phyloP scores from a whole-genome alignment of 2,329 filamentous ascomycete genomes.

The Trichoderma pleuroti region DNA sequence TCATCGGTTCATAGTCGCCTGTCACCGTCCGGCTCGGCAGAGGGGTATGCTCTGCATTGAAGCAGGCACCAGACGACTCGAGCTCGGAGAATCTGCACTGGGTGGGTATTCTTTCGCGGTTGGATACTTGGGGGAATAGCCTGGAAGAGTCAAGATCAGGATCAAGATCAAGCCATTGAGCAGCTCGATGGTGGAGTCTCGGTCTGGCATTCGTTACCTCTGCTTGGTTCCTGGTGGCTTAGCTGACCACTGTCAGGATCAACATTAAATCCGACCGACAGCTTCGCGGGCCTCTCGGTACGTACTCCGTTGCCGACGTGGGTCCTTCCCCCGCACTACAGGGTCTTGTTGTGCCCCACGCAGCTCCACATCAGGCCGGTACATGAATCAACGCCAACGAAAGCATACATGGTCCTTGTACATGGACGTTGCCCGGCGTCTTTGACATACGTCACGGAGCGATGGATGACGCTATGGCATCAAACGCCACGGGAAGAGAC shows the following conservation, averaged over 20 bases:
- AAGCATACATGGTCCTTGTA: not conserved
- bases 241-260: slow-evolving; percentile 14
- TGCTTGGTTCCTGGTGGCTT: slow-evolving; percentile 4
- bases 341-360: slow-evolving; percentile 11
- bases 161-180: not conserved
- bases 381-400: not conserved
- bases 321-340: slow-evolving; percentile 22
- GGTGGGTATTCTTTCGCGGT: not conserved
- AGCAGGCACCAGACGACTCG: slow-evolving; percentile 8
- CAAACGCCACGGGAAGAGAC: not conserved
- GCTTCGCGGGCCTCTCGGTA: slow-evolving; percentile 8
- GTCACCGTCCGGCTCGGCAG: slow-evolving; percentile 33
- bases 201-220: not conserved
- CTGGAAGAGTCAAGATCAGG: not conserved
- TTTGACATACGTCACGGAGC: slow-evolving; percentile 3
- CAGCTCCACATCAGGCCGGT: not conserved
- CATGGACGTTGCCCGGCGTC: not conserved
- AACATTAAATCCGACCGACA: slow-evolving; percentile 20
- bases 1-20: slow-evolving; percentile 52
- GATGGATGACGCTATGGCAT: slow-evolving; percentile 3
- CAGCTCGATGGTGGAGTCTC: slow-evolving; percentile 5
- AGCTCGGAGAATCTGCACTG: not conserved
- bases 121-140: not conserved
- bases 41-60: slow-evolving; percentile 23
- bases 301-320: slow-evolving; percentile 6